Percentiles rank a stretch among this genome's conserved stretches.
Evolutionary conservation across 192 early-diverging fungal species (phyloP).

Genomic region (Linnemannia hyalina): DNA sequence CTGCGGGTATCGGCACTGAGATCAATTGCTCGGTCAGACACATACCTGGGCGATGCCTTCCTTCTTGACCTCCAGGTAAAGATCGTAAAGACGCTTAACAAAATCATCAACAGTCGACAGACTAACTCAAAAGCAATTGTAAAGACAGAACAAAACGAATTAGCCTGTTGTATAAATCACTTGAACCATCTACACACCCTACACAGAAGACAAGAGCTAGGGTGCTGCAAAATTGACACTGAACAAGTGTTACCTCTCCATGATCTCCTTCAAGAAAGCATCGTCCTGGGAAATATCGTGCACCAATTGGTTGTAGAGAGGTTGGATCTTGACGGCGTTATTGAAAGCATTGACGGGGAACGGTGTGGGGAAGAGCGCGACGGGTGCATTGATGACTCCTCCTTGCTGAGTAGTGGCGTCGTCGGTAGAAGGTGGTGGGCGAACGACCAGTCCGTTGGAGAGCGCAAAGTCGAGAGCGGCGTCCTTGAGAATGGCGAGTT

Average conservation of each 20-base stretch:
- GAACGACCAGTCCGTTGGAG: conserved; percentile 85
- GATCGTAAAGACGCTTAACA: conserved; percentile 76
- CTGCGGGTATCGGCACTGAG: too few relatives aligned
- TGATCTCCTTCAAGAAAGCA: conserved; percentile 77
- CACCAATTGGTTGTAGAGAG: conserved; percentile 85
- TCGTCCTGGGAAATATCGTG: conserved; percentile 83
- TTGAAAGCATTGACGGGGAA: conserved; percentile 83
- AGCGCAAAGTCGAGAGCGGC: conserved; percentile 87
- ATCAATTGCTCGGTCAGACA: background rate
- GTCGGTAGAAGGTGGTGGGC: conserved; percentile 64
- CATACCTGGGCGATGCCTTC: conserved; percentile 74
- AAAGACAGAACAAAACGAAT: conserved; percentile 6
- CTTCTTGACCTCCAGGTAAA: conserved; percentile 75
- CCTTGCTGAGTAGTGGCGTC: conserved; percentile 14
- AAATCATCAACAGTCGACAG: conserved; percentile 89
- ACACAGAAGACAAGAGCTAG: background rate
- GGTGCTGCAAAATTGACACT: background rate
- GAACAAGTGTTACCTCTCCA: conserved; percentile 69
- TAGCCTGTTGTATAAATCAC: background rate
- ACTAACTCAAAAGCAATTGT: conserved; percentile 43
- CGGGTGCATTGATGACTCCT: conserved; percentile 83
- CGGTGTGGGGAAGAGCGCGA: conserved; percentile 88
- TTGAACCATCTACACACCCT: background rate
- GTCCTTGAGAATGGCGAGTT: conserved; percentile 61
- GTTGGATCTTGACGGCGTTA: conserved; percentile 81